Evolutionary conservation across 1,284 basidiomycete genomes (phyloP).

Genomic region (Trichosporon faecale): DNA sequence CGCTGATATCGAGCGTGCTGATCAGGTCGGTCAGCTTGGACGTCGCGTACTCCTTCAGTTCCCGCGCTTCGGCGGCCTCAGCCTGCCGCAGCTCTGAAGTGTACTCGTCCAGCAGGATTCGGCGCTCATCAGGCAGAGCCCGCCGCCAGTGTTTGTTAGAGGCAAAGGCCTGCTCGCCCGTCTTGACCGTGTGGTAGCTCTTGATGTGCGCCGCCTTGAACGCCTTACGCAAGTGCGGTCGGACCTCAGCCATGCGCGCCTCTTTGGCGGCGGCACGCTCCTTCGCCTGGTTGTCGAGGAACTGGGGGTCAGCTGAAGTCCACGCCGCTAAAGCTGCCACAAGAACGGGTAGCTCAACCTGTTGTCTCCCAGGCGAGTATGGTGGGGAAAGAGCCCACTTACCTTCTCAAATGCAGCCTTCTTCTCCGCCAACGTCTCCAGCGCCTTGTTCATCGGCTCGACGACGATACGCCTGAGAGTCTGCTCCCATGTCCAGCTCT

Average conservation of each 20-base stretch:
- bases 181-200: conserved; percentile 81
- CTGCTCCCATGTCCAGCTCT: conserved; percentile 95
- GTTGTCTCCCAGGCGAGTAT: too few species aligned
- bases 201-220: conserved; percentile 79
- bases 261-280: conserved; percentile 51
- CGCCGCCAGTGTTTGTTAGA: conserved; percentile 85
- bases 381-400: too few species aligned
- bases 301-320: conserved; percentile 55
- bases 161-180: conserved; percentile 75
- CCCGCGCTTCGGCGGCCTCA: conserved; percentile 68
- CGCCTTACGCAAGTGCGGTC: conserved; percentile 77
- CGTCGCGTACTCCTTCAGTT: conserved; percentile 69
- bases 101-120: conserved; percentile 83
- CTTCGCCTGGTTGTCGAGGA: conserved; percentile 57
- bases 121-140: conserved; percentile 75
- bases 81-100: conserved; percentile 74
- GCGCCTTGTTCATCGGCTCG: conserved; percentile 92
- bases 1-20: conserved; percentile 77
- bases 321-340: too few species aligned
- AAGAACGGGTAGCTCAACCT: too few species aligned
- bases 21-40: conserved; percentile 73
- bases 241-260: conserved; percentile 71
- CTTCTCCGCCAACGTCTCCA: conserved; percentile 90
- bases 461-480: conserved; percentile 97
- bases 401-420: conserved; percentile 91